Percentiles rank a stretch among this genome's conserved stretches.
Evolutionary conservation across 257 asterid genomes (phyloP).

Genomic region (Rauvolfia tetraphylla): DNA sequence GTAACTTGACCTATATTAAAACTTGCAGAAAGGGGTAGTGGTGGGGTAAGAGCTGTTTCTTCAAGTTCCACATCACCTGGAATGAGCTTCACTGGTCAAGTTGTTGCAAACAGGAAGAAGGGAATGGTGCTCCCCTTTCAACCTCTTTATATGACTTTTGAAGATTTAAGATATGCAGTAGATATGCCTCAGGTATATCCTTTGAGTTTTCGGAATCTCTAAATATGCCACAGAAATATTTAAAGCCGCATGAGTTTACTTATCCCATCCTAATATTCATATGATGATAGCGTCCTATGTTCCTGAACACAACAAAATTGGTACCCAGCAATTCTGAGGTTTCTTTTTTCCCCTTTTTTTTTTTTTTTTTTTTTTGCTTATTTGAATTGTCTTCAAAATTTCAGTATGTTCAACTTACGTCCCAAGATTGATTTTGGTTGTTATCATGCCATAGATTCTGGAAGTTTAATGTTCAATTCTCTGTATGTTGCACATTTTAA

Average conservation of each 20-base stretch:
- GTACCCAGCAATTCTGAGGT: not conserved
- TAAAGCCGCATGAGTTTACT: not conserved
- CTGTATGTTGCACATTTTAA: not conserved
- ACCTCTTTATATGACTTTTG: constrained; percentile 73
- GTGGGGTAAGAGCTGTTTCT: not conserved
- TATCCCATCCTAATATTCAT: not conserved
- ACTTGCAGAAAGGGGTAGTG: not conserved
- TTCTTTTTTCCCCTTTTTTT: no score
- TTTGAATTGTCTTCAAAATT: not conserved
- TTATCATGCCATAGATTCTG: not conserved
- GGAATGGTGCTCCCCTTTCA: constrained; percentile 92
- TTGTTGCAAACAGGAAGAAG: constrained; percentile 38
- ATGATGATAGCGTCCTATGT: not conserved
- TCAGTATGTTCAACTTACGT: not conserved
- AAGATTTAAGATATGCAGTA: constrained; percentile 63
- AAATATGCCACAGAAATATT: not conserved
- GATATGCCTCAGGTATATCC: constrained; percentile 69
- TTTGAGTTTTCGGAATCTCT: not conserved
- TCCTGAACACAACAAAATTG: not conserved
- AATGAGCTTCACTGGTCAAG: not conserved
- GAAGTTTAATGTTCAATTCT: not conserved
- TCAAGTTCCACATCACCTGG: not conserved
- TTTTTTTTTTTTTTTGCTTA: not conserved
- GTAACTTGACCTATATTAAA: not conserved
- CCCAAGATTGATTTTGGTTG: not conserved